Conservation (phyloP, 2,329 filamentous ascomycete genomes). For the Colletotrichum tabaci region DNA sequence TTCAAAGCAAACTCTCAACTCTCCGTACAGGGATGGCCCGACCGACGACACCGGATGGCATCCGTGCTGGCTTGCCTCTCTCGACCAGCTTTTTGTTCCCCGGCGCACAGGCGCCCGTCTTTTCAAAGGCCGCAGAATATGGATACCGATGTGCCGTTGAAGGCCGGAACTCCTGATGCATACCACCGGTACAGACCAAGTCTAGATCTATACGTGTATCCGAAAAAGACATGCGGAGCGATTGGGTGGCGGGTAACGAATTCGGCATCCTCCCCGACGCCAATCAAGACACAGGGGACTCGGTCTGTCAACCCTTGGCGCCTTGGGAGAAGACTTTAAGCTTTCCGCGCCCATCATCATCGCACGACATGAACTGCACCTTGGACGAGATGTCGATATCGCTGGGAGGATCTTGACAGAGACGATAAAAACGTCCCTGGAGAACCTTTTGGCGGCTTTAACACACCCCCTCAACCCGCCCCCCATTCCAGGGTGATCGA, state of each 20-base stretch:
- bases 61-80: conserved; percentile 23
- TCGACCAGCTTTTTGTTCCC: neutral
- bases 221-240: too few species aligned
- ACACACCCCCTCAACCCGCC: neutral
- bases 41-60: conserved; percentile 27
- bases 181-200: conserved; percentile 8
- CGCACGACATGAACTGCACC: conserved; percentile 3
- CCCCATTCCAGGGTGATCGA: neutral
- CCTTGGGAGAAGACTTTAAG: neutral
- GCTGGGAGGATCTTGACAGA: conserved; percentile 13
- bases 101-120: neutral
- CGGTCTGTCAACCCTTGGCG: neutral
- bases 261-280: conserved; percentile 33
- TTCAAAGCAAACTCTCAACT: neutral
- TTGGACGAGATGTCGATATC: conserved; percentile 5
- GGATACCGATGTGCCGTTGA: too few species aligned
- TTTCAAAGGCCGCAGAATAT: neutral
- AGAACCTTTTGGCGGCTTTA: conserved; percentile 15
- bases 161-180: neutral
- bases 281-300: too few species aligned
- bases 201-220: neutral
- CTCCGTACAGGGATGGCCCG: neutral
- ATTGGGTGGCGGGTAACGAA: conserved; percentile 18
- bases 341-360: conserved; percentile 13
- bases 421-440: neutral